Base-by-base conservation (phyloP, 1,284 basidiomycete species). In the Cystobasidiaceae sp. region DNA sequence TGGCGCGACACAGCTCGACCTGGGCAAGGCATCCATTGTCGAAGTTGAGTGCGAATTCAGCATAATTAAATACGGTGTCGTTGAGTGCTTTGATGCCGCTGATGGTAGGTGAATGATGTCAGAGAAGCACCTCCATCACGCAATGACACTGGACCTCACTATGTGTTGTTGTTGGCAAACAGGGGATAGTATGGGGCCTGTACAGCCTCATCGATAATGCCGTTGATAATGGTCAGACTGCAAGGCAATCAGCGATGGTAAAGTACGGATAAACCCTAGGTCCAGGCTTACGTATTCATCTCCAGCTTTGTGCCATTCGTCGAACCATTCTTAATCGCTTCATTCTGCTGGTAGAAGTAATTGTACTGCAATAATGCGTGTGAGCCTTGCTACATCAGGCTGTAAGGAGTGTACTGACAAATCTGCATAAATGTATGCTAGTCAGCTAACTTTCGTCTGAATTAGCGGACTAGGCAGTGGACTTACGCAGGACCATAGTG, bases 211-310 rank as follows among this genome's bases (percentile, higher is more conserved):
- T 63, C 60, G 32, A 63, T 63, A 30, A 63, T 63, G n/a, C 60
- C 60, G 21, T 63, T 63, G 32, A 63, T 63, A 21, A 63, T 63
- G 39, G 44, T 43, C 49, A 63, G 27, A 63, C 51, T 63, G n/a
- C 55, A 13, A 23, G 21, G 23, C 45, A 48, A 48, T 48, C 45
- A 48, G 45, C 21, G 11, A 48, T 25, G 13, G 23, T 13, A 25
- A 15, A 13, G 45, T 9, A 15, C 45, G 23, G 13, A 19, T n/a
- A n/a, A 39, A n/a, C 37, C n/a, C 37, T 11, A 39, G 45, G 45
- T 48, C 8, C 21, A 19, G 9, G 23, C 45, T 15, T 8, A 48
- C 45, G 15, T 48, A 32, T 54, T 46, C 59, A 61, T 61, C n/a
- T 46, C 23, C 6, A 63, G 60, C 32, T 46, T 19, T 13, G 60